phyloP scores from a whole-genome alignment of 2,329 filamentous ascomycete species.

The Alternaria gansuensis region DNA sequence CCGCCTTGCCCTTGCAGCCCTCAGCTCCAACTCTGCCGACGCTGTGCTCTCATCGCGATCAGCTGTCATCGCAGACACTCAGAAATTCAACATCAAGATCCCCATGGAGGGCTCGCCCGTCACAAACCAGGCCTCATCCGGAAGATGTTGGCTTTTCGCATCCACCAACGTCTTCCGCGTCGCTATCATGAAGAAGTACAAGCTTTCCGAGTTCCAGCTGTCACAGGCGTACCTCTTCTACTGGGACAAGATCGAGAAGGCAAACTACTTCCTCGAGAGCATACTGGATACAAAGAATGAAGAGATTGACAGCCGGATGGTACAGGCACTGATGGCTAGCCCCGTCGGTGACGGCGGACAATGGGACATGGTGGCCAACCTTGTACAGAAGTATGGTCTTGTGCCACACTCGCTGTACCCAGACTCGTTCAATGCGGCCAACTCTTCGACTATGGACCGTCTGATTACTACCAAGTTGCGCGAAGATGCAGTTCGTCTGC shows the following conservation, averaged over 20 bases:
- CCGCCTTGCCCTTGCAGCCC: conserved; percentile 77
- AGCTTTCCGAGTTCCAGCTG: conserved; percentile 81
- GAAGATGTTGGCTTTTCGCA: conserved; percentile 91
- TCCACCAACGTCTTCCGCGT: conserved; percentile 91
- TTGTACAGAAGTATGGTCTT: conserved; percentile 88
- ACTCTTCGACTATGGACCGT: conserved; percentile 73
- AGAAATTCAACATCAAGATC: conserved; percentile 84
- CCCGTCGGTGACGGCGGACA: conserved; percentile 85
- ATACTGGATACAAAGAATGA: conserved; percentile 77
- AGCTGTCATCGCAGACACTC: conserved; percentile 72
- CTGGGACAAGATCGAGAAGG: conserved; percentile 93
- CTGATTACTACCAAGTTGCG: conserved; percentile 85
- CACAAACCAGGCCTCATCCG: conserved; percentile 83
- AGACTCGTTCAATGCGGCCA: conserved; percentile 80
- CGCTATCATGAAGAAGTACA: conserved; percentile 85
- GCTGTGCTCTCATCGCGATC: conserved; percentile 71
- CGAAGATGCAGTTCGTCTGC: conserved; percentile 79
- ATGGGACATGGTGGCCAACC: conserved; percentile 90
- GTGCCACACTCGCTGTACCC: conserved; percentile 84
- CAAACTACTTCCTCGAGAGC: conserved; percentile 88
- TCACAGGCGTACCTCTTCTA: conserved; percentile 89
- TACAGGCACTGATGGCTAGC: conserved; percentile 72
- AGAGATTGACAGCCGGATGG: conserved; percentile 74
- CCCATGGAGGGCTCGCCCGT: conserved; percentile 83
- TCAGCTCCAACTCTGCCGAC: conserved; percentile 73